Evolutionary conservation across 2,329 filamentous ascomycete species (phyloP).

Genomic region (Sporothrix phasma): DNA sequence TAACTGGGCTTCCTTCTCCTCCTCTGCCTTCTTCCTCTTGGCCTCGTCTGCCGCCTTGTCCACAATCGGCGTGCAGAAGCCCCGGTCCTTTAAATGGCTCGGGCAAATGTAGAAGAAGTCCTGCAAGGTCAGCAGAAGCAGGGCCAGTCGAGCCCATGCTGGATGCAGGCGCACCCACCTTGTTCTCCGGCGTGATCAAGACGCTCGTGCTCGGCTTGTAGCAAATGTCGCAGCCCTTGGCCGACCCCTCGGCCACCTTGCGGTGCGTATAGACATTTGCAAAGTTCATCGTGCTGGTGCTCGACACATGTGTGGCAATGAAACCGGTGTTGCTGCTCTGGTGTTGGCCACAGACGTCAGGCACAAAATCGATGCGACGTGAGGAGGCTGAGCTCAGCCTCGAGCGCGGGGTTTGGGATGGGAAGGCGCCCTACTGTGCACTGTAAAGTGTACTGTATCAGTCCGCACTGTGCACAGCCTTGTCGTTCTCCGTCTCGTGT

Average conservation of each 20-base stretch:
- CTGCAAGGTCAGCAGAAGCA: conserved; percentile 24
- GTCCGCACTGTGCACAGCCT: conserved; percentile 1
- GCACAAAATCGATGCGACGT: neutral
- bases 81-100: conserved; percentile 68
- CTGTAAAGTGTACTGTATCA: neutral
- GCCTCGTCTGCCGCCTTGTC: conserved; percentile 56
- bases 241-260: conserved; percentile 72
- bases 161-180: conserved; percentile 43
- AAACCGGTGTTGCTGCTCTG: neutral
- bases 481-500: too few relatives aligned
- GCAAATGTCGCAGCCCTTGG: conserved; percentile 83
- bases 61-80: conserved; percentile 68
- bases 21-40: conserved; percentile 55
- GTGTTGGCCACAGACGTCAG: neutral
- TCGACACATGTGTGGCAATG: too few relatives aligned
- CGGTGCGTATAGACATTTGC: conserved; percentile 78
- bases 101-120: conserved; percentile 92
- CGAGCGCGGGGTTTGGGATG: neutral
- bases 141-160: too few relatives aligned
- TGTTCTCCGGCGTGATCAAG: conserved; percentile 78
- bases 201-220: conserved; percentile 82
- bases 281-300: conserved; percentile 45
- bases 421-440: neutral
- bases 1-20: conserved; percentile 54
- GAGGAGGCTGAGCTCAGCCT: neutral